A percentile compares a stretch with the other conserved stretches of the same genome.
These are phyloP conservation scores for Epichloe coenophiala DNA, from an alignment of 2,329 filamentous ascomycete genomes.

Conservation along the genomic window DNA sequence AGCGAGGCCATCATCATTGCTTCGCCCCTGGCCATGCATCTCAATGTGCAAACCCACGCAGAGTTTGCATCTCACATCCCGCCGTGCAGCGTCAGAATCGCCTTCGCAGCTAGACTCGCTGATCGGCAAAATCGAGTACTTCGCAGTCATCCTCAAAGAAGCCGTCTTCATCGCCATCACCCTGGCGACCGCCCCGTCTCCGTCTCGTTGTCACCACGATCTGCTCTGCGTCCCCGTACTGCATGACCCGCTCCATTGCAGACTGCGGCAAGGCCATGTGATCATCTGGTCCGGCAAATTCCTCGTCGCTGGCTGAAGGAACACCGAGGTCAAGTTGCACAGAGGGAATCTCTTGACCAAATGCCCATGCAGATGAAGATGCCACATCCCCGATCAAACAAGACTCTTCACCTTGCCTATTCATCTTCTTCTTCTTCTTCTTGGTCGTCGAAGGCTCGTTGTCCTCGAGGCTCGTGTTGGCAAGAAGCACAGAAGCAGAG, in stretches of 20 bases:
- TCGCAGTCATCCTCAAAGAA: slow-evolving; percentile 93
- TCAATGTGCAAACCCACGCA: no score
- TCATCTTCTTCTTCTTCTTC: slow-evolving; percentile 19
- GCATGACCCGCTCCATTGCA: slow-evolving; percentile 50
- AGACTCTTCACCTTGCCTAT: neutral
- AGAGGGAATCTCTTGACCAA: slow-evolving; percentile 40
- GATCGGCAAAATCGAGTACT: slow-evolving; percentile 74
- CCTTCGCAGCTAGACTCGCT: slow-evolving; percentile 37
- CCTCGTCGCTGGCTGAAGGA: slow-evolving; percentile 33
- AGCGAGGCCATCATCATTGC: neutral
- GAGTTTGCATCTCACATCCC: no score
- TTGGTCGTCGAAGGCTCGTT: slow-evolving; percentile 22
- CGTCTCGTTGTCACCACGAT: slow-evolving; percentile 72
- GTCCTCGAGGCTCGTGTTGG: slow-evolving; percentile 28
- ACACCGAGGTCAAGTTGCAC: slow-evolving; percentile 41
- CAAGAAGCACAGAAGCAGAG: slow-evolving; percentile 26
- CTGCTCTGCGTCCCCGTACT: slow-evolving; percentile 54
- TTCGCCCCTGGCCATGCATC: neutral
- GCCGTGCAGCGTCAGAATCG: no score
- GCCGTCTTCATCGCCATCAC: slow-evolving; percentile 49
- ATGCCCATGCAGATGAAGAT: slow-evolving; percentile 35
- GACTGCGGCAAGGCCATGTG: slow-evolving; percentile 47
- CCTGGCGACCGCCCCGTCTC: slow-evolving; percentile 39
- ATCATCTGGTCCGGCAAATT: slow-evolving; percentile 37
- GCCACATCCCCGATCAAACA: slow-evolving; percentile 5